phyloP scores from a whole-genome alignment of 2,329 filamentous ascomycete species.

The Pyrenochaeta sp. region DNA sequence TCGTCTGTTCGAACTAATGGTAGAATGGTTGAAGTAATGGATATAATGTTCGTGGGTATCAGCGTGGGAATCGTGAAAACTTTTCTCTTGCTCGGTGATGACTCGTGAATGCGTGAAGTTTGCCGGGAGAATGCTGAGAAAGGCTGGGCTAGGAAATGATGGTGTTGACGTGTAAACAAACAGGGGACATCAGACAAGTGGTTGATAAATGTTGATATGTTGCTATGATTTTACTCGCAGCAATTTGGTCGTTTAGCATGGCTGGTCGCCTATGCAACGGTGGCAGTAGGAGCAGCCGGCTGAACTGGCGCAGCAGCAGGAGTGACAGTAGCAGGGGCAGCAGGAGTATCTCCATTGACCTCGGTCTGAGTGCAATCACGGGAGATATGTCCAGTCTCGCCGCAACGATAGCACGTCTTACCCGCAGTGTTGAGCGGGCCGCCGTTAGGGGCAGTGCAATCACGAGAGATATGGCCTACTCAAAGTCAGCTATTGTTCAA shows the following conservation, averaged over 20 bases:
- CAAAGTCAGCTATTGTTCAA: slow-evolving; percentile 7
- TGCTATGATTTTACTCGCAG: slow-evolving; percentile 31
- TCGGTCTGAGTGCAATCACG: slow-evolving; percentile 88
- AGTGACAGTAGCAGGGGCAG: slow-evolving; percentile 40
- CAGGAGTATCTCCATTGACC: slow-evolving; percentile 53
- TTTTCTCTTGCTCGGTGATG: slow-evolving; percentile 45
- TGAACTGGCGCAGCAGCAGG: slow-evolving; percentile 50
- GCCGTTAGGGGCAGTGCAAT: slow-evolving; percentile 96
- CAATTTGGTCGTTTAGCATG: slow-evolving; percentile 3
- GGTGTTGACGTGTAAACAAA: slow-evolving; percentile 31
- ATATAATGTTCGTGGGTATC: slow-evolving; percentile 55
- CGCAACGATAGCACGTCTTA: slow-evolving; percentile 99
- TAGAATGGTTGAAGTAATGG: slow-evolving; percentile 47
- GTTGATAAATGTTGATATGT: slow-evolving; percentile 11
- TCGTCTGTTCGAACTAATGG: slow-evolving; percentile 46
- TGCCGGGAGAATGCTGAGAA: slow-evolving; percentile 45
- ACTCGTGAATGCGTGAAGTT: slow-evolving; percentile 50
- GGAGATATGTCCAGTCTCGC: slow-evolving; percentile 94
- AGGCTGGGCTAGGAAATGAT: slow-evolving; percentile 41
- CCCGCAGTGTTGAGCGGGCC: slow-evolving; percentile 94
- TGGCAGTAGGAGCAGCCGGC: slow-evolving; percentile 52
- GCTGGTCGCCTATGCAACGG: slow-evolving; percentile 43
- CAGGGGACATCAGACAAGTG: slow-evolving; percentile 20
- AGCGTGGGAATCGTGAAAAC: slow-evolving; percentile 53
- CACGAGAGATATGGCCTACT: slow-evolving; percentile 83